Evolutionary conservation across 2,329 filamentous ascomycete species (phyloP).

Genomic region (Spiromastix sp.): DNA sequence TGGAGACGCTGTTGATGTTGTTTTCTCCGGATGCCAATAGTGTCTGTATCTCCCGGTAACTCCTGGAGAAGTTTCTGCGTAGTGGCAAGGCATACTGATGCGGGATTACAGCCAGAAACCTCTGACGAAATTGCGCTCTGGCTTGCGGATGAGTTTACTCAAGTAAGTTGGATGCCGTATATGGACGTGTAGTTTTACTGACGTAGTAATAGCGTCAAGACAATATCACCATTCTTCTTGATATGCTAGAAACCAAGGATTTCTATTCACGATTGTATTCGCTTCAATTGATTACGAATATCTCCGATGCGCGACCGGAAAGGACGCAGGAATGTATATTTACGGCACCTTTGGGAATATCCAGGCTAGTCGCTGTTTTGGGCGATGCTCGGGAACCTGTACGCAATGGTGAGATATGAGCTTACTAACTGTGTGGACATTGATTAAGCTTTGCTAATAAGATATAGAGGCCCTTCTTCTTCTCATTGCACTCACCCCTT

Average conservation of each 20-base stretch:
- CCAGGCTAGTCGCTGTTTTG: constrained; percentile 70
- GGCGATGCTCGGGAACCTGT: constrained; percentile 81
- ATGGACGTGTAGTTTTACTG: constrained; percentile 26
- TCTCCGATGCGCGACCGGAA: constrained; percentile 75
- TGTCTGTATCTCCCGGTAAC: constrained; percentile 29
- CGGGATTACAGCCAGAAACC: constrained; percentile 62
- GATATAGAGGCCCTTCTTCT: constrained; percentile 64
- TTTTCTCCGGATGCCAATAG: constrained; percentile 61
- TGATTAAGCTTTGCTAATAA: not conserved
- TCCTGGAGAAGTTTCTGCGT: constrained; percentile 1
- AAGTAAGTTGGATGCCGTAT: constrained; percentile 42
- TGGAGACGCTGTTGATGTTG: constrained; percentile 91
- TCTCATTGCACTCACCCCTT: constrained; percentile 77
- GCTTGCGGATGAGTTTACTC: constrained; percentile 96
- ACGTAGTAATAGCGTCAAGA: constrained; percentile 66
- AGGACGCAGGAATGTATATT: constrained; percentile 92
- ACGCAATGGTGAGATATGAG: constrained; percentile 50
- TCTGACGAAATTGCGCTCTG: constrained; percentile 93
- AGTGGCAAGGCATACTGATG: not conserved
- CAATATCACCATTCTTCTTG: constrained; percentile 82
- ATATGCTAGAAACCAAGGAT: constrained; percentile 76
- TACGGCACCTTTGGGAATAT: constrained; percentile 77
- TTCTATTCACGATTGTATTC: constrained; percentile 90
- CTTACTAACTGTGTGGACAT: not conserved
- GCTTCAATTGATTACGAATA: constrained; percentile 77